A percentile compares a stretch with the other conserved stretches of the same genome.
Conservation (phyloP, 164 flowering plant species). For the Malania oleifera region DNA sequence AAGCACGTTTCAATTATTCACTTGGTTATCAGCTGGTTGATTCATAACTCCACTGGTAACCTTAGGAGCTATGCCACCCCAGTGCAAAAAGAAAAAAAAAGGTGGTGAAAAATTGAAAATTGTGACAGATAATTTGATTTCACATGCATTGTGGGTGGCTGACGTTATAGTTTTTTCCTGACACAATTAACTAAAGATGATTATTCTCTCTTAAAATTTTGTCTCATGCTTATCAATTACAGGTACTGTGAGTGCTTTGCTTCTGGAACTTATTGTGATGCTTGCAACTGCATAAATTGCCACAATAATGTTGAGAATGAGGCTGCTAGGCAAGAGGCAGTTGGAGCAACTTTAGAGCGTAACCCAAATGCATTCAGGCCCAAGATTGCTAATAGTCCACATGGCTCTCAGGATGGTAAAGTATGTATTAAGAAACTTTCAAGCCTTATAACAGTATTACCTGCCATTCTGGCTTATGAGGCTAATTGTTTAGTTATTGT, state of each 20-base stretch:
- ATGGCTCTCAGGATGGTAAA: background rate
- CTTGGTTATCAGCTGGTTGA: no score
- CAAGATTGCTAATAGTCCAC: slow-evolving; percentile 3
- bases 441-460: background rate
- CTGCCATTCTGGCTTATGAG: background rate
- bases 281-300: slow-evolving; percentile 6
- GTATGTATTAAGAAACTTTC: slow-evolving; percentile 4
- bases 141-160: background rate
- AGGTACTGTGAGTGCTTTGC: slow-evolving; percentile 10
- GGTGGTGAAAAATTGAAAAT: no score
- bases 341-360: slow-evolving; percentile 3
- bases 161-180: no score
- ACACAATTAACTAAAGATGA: no score
- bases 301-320: slow-evolving; percentile 6
- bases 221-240: background rate
- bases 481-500: background rate
- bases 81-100: no score
- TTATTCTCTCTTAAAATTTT: no score
- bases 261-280: slow-evolving; percentile 8
- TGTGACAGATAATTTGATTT: background rate
- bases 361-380: slow-evolving; percentile 6
- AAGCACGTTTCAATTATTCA: no score
- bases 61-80: no score
- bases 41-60: no score
- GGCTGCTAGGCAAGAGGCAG: slow-evolving; percentile 1